These are phyloP conservation scores for Cyberlindnera bimundalis DNA, from an alignment of 805 yeast genomes.

Conservation along the genomic window DNA sequence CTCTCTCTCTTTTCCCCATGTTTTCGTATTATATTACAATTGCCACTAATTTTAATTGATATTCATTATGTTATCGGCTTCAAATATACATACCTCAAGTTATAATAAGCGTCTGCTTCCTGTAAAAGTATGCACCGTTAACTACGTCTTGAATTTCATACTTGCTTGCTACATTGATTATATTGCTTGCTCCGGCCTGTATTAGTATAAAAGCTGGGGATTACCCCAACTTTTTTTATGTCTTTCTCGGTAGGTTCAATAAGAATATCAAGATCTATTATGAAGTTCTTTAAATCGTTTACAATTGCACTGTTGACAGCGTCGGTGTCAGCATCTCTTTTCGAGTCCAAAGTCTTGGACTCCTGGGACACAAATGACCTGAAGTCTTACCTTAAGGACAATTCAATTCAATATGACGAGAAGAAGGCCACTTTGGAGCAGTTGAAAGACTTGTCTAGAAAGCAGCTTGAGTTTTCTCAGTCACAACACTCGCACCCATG, in stretches of 20 bases:
- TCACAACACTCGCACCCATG: conserved; percentile 9
- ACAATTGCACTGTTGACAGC: conserved; percentile 16
- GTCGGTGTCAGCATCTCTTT: conserved; percentile 10
- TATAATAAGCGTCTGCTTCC: too few relatives aligned
- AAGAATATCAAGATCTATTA: conserved; percentile 1
- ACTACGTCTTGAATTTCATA: too few relatives aligned
- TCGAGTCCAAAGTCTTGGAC: conserved; percentile 14
- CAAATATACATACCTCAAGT: too few relatives aligned
- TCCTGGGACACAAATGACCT: conserved; percentile 35
- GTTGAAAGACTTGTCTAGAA: conserved; percentile 28
- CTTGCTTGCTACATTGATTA: not conserved
- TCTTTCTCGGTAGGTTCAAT: too few relatives aligned
- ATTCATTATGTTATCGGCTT: too few relatives aligned
- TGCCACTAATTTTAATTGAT: too few relatives aligned
- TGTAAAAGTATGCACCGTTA: too few relatives aligned
- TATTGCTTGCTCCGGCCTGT: conserved; percentile 1
- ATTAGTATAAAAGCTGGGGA: too few relatives aligned
- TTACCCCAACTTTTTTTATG: too few relatives aligned
- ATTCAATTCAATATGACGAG: conserved; percentile 24
- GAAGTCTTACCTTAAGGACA: conserved; percentile 33
- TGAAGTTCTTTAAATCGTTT: conserved; percentile 13
- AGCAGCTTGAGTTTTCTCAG: conserved; percentile 18
- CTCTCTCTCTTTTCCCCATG: too few relatives aligned
- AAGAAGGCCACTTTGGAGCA: conserved; percentile 24
- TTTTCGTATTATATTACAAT: too few relatives aligned